A percentile compares a stretch with the other conserved stretches of the same genome.
These are phyloP conservation scores for Buddleja alternifolia DNA, from an alignment of 257 asterid species.

Conservation along the genomic window DNA sequence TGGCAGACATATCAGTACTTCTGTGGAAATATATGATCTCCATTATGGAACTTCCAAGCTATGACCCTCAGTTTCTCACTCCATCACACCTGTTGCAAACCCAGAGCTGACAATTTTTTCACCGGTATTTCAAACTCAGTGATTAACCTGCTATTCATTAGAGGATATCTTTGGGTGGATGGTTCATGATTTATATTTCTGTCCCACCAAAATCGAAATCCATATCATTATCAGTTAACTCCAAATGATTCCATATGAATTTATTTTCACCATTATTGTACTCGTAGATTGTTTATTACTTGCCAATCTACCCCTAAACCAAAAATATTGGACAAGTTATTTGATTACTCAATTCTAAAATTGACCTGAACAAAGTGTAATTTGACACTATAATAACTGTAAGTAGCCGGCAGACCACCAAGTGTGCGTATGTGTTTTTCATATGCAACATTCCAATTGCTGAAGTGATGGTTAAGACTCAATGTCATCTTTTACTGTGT, in stretches of 20 bases:
- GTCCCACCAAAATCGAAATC: not conserved
- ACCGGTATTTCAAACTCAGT: no score
- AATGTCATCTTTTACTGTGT: not conserved
- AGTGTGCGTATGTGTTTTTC: not conserved
- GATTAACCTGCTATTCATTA: not conserved
- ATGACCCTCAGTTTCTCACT: not conserved
- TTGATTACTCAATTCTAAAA: not conserved
- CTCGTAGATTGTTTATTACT: no score
- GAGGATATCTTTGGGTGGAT: not conserved
- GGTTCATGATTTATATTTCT: not conserved
- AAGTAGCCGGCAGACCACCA: not conserved
- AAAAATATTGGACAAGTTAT: no score
- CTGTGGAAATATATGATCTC: not conserved
- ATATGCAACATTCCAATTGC: not conserved
- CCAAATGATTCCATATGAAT: no score
- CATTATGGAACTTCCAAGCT: not conserved
- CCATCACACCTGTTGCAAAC: not conserved
- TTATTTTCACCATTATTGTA: no score
- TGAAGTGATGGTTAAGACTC: slow-evolving; percentile 4
- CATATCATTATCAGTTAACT: no score
- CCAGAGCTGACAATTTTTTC: no score
- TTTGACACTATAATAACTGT: not conserved
- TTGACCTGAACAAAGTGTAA: not conserved
- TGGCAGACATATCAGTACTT: not conserved
- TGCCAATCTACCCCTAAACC: no score